Base-by-base conservation (phyloP, 2,329 filamentous ascomycete species). In the Mariannaea elegans region DNA sequence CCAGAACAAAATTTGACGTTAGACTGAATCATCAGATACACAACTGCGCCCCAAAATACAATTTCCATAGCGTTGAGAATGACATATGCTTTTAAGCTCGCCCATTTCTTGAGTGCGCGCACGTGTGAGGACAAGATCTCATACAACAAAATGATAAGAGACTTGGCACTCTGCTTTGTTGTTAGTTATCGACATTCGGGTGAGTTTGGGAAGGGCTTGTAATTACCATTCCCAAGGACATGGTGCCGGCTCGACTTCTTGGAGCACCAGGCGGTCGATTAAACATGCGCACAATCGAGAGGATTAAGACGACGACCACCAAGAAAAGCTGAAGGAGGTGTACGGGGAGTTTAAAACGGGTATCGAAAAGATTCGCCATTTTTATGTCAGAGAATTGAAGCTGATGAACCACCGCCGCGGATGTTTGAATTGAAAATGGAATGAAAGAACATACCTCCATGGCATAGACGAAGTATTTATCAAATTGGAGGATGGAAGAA, bases 21-120 rank as follows among this genome's bases (percentile, higher is more conserved):
- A 16, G 59, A 13, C 10, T 54, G 41, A 10, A 64, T 21, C 19
- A 42, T 53, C 42, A 64, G 36, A 24, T 54, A 64, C 2, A 46
- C 59, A 12, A 64, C 59, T 3, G 62, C 62, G n/a, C 46, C 55
- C 78, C 79, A 81, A 64, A 80, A 80, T 16, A 80, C 69, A n/a
- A 77, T 63, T 62, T 82, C 79, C 13, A 81, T 66, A 38, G 59
- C 70, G 64, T 78, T 79, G 55, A 81, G 68, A 36, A 80, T 77
- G 6, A 71, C 59, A 62, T 79, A 73, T 8, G 77, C 77, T 63
- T 80, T 81, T 3, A 76, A 65, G 61, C 73, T 78, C 24, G 60
- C 67, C 76, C 76, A 81, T 56, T 70, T 72, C n/a, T 69, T 62
- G 50, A 79, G 72, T 2, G 63, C 62, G 5, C 58, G 32, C 13